Evolutionary conservation across 2,329 filamentous ascomycete species (phyloP).

Genomic region (Periconia sp.): DNA sequence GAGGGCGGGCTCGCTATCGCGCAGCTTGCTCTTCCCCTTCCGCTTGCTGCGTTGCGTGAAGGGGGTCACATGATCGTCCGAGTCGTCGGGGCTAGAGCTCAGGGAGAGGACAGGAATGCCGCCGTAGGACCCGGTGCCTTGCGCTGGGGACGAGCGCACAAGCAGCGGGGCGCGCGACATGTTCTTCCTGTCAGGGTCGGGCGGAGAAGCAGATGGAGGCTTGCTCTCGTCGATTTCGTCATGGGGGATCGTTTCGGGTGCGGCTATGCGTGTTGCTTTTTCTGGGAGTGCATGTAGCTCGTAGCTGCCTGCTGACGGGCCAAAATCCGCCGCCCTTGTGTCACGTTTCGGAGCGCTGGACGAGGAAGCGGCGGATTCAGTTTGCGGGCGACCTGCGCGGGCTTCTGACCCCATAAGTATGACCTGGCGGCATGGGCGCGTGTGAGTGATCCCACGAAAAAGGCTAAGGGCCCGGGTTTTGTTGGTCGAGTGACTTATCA

Average conservation of each 20-base stretch:
- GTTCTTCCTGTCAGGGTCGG: conserved; percentile 22
- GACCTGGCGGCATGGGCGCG: conserved; percentile 22
- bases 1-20: conserved; percentile 29
- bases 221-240: conserved; percentile 29
- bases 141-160: conserved; percentile 64
- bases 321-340: conserved; percentile 24
- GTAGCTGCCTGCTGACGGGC: conserved; percentile 32
- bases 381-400: conserved; percentile 10
- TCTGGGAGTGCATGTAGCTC: conserved; percentile 35
- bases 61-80: conserved; percentile 40
- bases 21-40: conserved; percentile 43
- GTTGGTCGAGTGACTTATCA: conserved; percentile 18
- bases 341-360: conserved; percentile 23
- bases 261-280: conserved; percentile 35
- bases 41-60: conserved; percentile 27
- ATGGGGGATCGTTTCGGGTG: conserved; percentile 33
- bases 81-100: conserved; percentile 42
- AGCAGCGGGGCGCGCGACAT: conserved; percentile 64
- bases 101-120: conserved; percentile 57
- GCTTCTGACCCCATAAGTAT: conserved; percentile 19
- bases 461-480: conserved; percentile 10
- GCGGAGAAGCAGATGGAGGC: conserved; percentile 18
- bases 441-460: conserved; percentile 6
- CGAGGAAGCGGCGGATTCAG: conserved; percentile 23
- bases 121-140: conserved; percentile 67